Evolutionary conservation across 2,329 filamentous ascomycete species (phyloP).

Genomic region (Fusarium hostae): DNA sequence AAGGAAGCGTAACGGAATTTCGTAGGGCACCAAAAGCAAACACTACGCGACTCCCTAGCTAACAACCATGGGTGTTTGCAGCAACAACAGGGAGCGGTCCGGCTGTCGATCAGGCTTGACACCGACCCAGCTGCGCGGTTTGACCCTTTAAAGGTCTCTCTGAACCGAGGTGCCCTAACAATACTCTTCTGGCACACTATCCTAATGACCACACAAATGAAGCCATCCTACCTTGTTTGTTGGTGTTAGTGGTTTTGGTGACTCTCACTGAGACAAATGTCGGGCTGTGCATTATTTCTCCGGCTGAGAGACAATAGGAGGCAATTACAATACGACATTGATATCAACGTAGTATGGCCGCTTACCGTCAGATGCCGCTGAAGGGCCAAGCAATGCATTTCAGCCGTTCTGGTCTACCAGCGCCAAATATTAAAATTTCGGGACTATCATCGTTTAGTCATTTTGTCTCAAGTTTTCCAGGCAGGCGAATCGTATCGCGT

Average conservation of each 20-base stretch:
- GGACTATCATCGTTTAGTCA: constrained; percentile 21
- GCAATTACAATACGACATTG: constrained; percentile 13
- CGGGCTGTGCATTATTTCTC: constrained; percentile 19
- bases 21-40: constrained; percentile 2
- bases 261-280: constrained; percentile 27
- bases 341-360: constrained; percentile 17
- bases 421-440: constrained; percentile 21
- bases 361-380: constrained; percentile 32
- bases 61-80: constrained; percentile 29
- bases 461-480: constrained; percentile 28
- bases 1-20: constrained; percentile 5
- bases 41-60: not conserved
- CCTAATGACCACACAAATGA: constrained; percentile 20
- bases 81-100: constrained; percentile 42
- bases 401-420: constrained; percentile 17
- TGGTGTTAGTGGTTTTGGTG: constrained; percentile 9
- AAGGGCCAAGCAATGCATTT: constrained; percentile 9
- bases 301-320: constrained; percentile 8
- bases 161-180: constrained; percentile 1
- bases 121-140: constrained; percentile 23
- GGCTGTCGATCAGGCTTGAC: constrained; percentile 39
- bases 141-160: not conserved
- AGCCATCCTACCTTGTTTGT: constrained; percentile 27
- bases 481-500: constrained; percentile 31
- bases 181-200: constrained; percentile 10